Evolutionary conservation across 1,139 yeast species (phyloP).

Genomic region (Cylindricascospora bacillispora): DNA sequence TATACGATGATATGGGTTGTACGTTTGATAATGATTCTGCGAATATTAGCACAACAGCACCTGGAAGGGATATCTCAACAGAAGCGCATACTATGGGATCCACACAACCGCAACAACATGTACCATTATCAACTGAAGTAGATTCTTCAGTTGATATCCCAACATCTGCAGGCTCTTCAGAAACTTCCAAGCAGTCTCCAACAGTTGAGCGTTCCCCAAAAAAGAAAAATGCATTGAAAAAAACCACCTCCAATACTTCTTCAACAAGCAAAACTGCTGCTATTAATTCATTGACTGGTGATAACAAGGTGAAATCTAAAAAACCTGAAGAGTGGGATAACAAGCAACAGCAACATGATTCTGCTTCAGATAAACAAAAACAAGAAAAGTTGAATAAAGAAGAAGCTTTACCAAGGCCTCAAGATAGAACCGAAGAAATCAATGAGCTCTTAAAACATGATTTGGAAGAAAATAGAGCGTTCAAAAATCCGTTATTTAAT

Average conservation of each 20-base stretch:
- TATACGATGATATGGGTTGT: constrained; percentile 74
- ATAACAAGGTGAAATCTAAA: no score
- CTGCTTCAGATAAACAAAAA: background rate
- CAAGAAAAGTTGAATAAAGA: constrained; percentile 3
- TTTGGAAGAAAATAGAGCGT: constrained; percentile 10
- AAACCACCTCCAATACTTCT: background rate
- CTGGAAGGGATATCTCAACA: background rate
- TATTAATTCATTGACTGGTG: background rate
- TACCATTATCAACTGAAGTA: constrained; percentile 1
- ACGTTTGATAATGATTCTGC: constrained; percentile 28
- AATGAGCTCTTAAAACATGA: constrained; percentile 18
- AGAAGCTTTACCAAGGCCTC: constrained; percentile 10
- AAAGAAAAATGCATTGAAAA: constrained; percentile 3
- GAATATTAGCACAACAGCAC: constrained; percentile 5
- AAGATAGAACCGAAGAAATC: constrained; percentile 20
- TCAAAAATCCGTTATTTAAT: constrained; percentile 22
- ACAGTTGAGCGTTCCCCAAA: constrained; percentile 11
- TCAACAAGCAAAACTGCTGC: background rate
- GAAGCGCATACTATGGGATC: constrained; percentile 3
- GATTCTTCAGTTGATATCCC: constrained; percentile 2
- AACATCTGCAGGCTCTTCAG: constrained; percentile 4
- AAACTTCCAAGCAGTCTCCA: constrained; percentile 1
- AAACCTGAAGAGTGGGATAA: no score
- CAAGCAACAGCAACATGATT: background rate
- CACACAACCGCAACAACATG: constrained; percentile 1